Percentiles rank a stretch among this genome's conserved stretches.
These are phyloP conservation scores for Melastoma candidum DNA, from an alignment of 441 rosid species.

Conservation along the genomic window DNA sequence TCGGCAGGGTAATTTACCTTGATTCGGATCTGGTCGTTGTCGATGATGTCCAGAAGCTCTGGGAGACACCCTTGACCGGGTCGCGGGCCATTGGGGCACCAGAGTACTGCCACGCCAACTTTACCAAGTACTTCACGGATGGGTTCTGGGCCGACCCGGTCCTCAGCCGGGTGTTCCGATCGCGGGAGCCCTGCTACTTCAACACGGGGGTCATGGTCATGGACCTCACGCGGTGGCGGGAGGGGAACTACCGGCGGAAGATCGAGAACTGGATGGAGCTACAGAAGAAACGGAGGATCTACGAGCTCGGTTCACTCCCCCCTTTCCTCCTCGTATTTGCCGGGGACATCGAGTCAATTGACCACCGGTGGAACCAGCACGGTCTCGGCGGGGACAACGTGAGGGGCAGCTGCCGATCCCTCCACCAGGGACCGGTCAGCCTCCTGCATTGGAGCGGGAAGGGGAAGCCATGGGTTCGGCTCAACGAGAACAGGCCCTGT, in stretches of 20 bases:
- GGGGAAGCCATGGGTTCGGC: slow-evolving; percentile 90
- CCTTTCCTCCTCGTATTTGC: slow-evolving; percentile 79
- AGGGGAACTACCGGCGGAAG: slow-evolving; percentile 55
- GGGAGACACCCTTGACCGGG: slow-evolving; percentile 46
- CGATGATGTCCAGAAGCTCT: slow-evolving; percentile 67
- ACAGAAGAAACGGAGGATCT: slow-evolving; percentile 66
- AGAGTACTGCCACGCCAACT: slow-evolving; percentile 79
- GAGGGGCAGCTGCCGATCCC: slow-evolving; percentile 66
- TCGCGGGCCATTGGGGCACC: slow-evolving; percentile 83
- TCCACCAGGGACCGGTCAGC: slow-evolving; percentile 84
- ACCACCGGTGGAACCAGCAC: slow-evolving; percentile 91
- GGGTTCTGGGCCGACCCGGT: slow-evolving; percentile 72
- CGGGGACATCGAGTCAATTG: slow-evolving; percentile 65
- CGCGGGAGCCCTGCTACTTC: slow-evolving; percentile 67
- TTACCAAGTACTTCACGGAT: slow-evolving; percentile 68
- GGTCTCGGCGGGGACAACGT: slow-evolving; percentile 91
- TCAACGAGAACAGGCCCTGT: slow-evolving; percentile 65
- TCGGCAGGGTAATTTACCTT: slow-evolving; percentile 76
- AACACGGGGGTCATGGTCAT: slow-evolving; percentile 95
- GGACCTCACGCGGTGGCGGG: slow-evolving; percentile 77
- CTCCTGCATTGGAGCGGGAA: slow-evolving; percentile 97
- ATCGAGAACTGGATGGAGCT: slow-evolving; percentile 80
- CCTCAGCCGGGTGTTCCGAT: slow-evolving; percentile 36
- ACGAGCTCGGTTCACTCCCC: slow-evolving; percentile 84
- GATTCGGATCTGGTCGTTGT: slow-evolving; percentile 79